These are phyloP conservation scores for Obba rivulosa DNA, from an alignment of 768 basidiomycete genomes.

Conservation along the genomic window DNA sequence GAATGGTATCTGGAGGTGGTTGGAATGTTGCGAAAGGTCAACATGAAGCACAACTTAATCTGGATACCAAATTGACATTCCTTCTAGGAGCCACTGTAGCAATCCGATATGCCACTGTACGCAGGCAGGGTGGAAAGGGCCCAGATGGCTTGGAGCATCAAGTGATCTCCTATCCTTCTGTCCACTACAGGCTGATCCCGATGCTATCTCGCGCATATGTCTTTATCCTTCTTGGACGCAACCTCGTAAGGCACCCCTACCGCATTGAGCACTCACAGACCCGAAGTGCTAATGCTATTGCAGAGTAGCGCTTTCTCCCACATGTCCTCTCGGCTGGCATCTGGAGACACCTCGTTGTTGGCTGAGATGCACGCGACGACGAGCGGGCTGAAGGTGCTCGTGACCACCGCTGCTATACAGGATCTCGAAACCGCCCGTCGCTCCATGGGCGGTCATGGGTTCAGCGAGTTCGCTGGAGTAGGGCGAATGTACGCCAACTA, in stretches of 20 bases:
- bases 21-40: conserved; percentile 64
- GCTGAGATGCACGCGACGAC: conserved; percentile 69
- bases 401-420: conserved; percentile 43
- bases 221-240: conserved; percentile 57
- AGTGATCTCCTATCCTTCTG: conserved; percentile 67
- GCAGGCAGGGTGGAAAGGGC: conserved; percentile 57
- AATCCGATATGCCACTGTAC: conserved; percentile 67
- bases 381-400: conserved; percentile 63
- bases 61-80: background rate
- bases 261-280: background rate
- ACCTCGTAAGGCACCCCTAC: conserved; percentile 37
- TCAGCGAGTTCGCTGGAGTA: conserved; percentile 62
- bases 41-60: background rate
- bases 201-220: conserved; percentile 65
- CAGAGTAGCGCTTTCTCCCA: conserved; percentile 47
- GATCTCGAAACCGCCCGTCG: conserved; percentile 64
- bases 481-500: conserved; percentile 62
- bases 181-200: conserved; percentile 68
- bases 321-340: conserved; percentile 43
- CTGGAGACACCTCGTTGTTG: conserved; percentile 57
- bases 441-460: conserved; percentile 76
- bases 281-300: background rate
- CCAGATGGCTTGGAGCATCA: conserved; percentile 55
- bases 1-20: conserved; percentile 60
- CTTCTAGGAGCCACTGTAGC: conserved; percentile 51